Evolutionary conservation across 352 stramenopile species (phyloP), one percentile per base, ranked within the genome.

Genomic region (Thalassiosira gravida): DNA sequence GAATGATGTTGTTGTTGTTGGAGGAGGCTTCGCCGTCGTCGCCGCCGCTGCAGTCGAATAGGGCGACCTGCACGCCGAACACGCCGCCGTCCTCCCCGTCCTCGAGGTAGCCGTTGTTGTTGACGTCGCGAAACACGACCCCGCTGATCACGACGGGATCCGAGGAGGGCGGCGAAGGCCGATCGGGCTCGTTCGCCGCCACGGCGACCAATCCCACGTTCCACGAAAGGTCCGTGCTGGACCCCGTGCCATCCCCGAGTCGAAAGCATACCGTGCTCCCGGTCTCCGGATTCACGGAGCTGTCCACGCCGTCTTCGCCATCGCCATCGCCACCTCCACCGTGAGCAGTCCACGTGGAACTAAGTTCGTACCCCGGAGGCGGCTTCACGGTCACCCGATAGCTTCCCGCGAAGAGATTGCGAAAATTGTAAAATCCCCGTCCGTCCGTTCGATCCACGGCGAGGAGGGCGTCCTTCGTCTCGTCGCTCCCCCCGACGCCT

Each of bases 61-160:
- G 39, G 11, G 70, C 71, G 22, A 81, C 77, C 35, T 37, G 42
- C 3, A 81, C 66, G 27, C 68, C 29, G 0, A 61, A 30, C 0
- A 85, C 18, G n/a, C 64, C 25, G 6, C 18, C n/a, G 57, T 85
- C 71, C 22, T 79, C 65, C 18, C 42, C 46, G n/a, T 64, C 44
- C 13, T 80, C 67, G 50, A 76, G 73, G 22, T 65, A 75, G n/a
- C 77, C 77, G 55, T 78, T 75, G 29, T 76, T 52, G 37, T 85
- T 63, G n/a, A 44, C 32, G 44, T 85, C 77, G 18, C 65, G 8
- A 42, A 85, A 85, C 11, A 85, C 71, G 7, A 81, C 29, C 39
- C 77, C 77, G 52, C 29, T 72, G 35, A 85, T 74, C 2, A 63
- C 44, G 9, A 53, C 64, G 29, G 27, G 2, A 14, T 37, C 32